Evolutionary conservation across 441 rosid genomes (phyloP).

Genomic region (Theobroma grandiflorum): DNA sequence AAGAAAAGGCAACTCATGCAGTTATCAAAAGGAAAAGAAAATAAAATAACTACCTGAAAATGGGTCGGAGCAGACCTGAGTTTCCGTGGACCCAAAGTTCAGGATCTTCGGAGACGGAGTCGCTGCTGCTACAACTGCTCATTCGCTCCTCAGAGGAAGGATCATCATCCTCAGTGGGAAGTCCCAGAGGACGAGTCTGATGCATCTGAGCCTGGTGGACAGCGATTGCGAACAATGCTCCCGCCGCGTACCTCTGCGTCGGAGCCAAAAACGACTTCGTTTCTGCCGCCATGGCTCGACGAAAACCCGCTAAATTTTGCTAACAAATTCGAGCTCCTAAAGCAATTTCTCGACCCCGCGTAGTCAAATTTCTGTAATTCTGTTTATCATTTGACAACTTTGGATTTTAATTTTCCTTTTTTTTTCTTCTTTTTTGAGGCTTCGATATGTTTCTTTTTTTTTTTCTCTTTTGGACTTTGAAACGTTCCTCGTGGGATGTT

Average conservation of each 20-base stretch:
- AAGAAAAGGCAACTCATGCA: neutral
- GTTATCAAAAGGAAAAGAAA: neutral
- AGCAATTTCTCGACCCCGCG: neutral
- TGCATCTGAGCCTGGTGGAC: conserved; percentile 74
- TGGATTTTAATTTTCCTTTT: neutral
- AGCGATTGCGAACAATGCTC: conserved; percentile 79
- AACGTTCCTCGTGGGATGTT: neutral
- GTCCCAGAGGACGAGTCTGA: conserved; percentile 60
- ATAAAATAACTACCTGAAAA: conserved; percentile 64
- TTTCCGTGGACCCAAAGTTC: conserved; percentile 79
- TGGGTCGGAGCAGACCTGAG: conserved; percentile 76
- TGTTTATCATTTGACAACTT: neutral
- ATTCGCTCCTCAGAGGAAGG: conserved; percentile 42
- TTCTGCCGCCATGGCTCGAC: conserved; percentile 31
- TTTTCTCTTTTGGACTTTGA: neutral
- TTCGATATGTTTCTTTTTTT: neutral
- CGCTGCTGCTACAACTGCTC: conserved; percentile 49
- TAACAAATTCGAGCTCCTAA: neutral
- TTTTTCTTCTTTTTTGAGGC: neutral
- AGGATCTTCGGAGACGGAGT: conserved; percentile 72
- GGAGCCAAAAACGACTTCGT: conserved; percentile 55
- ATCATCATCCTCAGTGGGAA: conserved; percentile 42
- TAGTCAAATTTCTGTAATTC: neutral
- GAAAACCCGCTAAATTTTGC: neutral
- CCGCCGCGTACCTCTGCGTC: conserved; percentile 75